A percentile compares a stretch with the other conserved stretches of the same genome.
phyloP scores from a whole-genome alignment of 2,329 filamentous ascomycete genomes.

The Pseudocercospora fijiensis region DNA sequence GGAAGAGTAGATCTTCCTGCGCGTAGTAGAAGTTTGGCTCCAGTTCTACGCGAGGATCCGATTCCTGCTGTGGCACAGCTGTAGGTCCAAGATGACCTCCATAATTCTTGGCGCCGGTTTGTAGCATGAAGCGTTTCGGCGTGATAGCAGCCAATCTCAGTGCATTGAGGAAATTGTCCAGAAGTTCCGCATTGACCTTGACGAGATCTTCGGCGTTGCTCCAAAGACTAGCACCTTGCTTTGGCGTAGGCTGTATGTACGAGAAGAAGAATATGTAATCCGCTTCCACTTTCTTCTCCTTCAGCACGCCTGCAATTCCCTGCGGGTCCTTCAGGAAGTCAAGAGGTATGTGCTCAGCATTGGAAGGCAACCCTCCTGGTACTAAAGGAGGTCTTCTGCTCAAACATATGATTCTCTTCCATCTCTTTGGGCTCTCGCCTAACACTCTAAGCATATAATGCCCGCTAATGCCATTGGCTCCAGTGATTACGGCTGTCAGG shows the following conservation, averaged over 20 bases:
- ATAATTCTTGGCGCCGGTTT: conserved; percentile 57
- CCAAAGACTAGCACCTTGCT: conserved; percentile 48
- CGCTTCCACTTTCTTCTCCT: conserved; percentile 37
- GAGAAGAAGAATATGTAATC: conserved; percentile 57
- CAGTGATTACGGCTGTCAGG: conserved; percentile 55
- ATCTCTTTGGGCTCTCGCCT: conserved; percentile 48
- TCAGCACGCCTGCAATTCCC: conserved; percentile 41
- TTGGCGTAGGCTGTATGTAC: conserved; percentile 54
- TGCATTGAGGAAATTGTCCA: conserved; percentile 52
- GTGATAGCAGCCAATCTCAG: conserved; percentile 45
- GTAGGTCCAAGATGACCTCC: conserved; percentile 50
- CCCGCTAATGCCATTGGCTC: conserved; percentile 56
- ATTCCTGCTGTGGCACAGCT: conserved; percentile 49
- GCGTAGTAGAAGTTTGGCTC: conserved; percentile 58
- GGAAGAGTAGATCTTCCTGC: conserved; percentile 52
- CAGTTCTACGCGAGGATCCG: conserved; percentile 45
- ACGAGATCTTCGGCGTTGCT: conserved; percentile 53
- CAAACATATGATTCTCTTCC: conserved; percentile 55
- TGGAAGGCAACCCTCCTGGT: conserved; percentile 29
- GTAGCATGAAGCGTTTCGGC: conserved; percentile 52
- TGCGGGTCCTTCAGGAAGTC: conserved; percentile 43
- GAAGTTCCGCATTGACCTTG: conserved; percentile 50
- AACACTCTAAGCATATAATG: conserved; percentile 53
- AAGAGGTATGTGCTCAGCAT: conserved; percentile 37
- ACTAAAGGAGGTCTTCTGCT: conserved; percentile 48